phyloP scores from a whole-genome alignment of 2,329 filamentous ascomycete species.

The Lachnellula suecica region DNA sequence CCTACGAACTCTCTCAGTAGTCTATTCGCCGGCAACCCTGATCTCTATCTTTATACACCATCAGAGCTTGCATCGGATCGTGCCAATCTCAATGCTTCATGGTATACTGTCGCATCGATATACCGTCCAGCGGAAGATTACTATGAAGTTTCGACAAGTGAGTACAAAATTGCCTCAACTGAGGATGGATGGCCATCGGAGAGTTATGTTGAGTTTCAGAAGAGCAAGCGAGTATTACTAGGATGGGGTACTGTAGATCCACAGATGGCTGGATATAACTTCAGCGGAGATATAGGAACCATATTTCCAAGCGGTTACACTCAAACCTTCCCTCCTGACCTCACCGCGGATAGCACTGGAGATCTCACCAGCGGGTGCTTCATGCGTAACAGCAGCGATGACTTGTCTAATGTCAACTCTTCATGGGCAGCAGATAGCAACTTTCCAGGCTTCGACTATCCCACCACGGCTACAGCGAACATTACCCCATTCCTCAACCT shows the following conservation, averaged over 20 bases:
- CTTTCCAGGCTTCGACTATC: slow-evolving; percentile 30
- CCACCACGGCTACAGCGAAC: slow-evolving; percentile 28
- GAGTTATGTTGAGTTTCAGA: slow-evolving; percentile 53
- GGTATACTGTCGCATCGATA: slow-evolving; percentile 46
- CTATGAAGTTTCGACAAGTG: slow-evolving; percentile 38
- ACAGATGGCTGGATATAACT: slow-evolving; percentile 55
- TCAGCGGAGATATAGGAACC: slow-evolving; percentile 44
- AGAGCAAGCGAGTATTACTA: slow-evolving; percentile 52
- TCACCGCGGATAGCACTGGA: slow-evolving; percentile 38
- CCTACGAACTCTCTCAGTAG: slow-evolving; percentile 44
- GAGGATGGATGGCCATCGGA: slow-evolving; percentile 64
- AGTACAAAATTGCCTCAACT: slow-evolving; percentile 41
- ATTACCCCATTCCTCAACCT: slow-evolving; percentile 34
- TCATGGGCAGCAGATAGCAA: slow-evolving; percentile 48
- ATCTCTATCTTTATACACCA: slow-evolving; percentile 54
- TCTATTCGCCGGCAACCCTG: slow-evolving; percentile 46
- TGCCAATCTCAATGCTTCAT: slow-evolving; percentile 54
- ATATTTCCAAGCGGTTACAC: slow-evolving; percentile 53
- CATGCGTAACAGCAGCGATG: slow-evolving; percentile 41
- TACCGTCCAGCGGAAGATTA: slow-evolving; percentile 51
- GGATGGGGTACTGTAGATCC: slow-evolving; percentile 56
- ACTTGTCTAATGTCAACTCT: slow-evolving; percentile 45
- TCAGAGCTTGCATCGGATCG: slow-evolving; percentile 48
- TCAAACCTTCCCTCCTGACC: slow-evolving; percentile 31
- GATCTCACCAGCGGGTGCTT: slow-evolving; percentile 52